phyloP scores from a whole-genome alignment of 441 rosid species.

The Croton laevigatus region DNA sequence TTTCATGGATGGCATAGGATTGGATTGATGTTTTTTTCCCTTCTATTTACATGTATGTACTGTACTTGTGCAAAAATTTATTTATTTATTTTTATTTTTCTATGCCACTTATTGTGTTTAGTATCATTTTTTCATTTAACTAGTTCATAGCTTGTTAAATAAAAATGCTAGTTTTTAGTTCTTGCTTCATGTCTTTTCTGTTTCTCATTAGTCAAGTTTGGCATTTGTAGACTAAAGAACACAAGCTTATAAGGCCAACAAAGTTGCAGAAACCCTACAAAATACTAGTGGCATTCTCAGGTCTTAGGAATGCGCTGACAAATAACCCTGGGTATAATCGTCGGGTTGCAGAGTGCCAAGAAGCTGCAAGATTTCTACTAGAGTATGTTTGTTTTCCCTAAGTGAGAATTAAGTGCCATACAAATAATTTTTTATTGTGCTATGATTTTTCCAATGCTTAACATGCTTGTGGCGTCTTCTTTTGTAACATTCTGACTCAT shows the following conservation, averaged over 20 bases:
- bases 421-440: background rate
- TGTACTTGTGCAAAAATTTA: background rate
- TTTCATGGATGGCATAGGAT: background rate
- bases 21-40: background rate
- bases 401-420: background rate
- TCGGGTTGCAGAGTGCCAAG: constrained; percentile 87
- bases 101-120: background rate
- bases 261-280: constrained; percentile 52
- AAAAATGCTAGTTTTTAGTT: background rate
- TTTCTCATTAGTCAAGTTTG: constrained; percentile 33
- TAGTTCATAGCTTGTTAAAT: background rate
- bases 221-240: constrained; percentile 65
- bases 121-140: background rate
- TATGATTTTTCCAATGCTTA: background rate
- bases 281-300: constrained; percentile 89
- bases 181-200: constrained; percentile 4
- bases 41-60: background rate
- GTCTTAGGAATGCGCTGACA: constrained; percentile 81
- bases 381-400: constrained; percentile 39
- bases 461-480: background rate
- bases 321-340: constrained; percentile 86
- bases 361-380: constrained; percentile 82
- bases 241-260: constrained; percentile 56
- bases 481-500: background rate
- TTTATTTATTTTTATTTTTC: background rate